A percentile compares a stretch with the other conserved stretches of the same genome.
Evolutionary conservation across 2,329 filamentous ascomycete genomes (phyloP).

Genomic region (Pyricularia pennisetigena): DNA sequence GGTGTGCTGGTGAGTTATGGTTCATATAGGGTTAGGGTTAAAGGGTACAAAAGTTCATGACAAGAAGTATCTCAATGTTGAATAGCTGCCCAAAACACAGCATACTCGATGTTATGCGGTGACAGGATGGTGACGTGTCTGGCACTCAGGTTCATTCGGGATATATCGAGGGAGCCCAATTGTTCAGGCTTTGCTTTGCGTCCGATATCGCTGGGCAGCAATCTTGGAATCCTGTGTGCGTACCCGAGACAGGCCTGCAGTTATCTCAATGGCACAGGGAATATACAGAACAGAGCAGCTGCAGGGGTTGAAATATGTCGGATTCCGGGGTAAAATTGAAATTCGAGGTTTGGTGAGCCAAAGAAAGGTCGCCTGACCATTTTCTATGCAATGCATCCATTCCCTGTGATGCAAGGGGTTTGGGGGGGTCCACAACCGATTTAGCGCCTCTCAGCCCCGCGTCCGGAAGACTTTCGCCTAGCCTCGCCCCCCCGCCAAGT

Average conservation of each 20-base stretch:
- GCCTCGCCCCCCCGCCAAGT: neutral
- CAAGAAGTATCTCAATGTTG: too few species aligned
- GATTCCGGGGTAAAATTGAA: neutral
- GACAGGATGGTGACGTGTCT: neutral
- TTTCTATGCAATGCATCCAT: neutral
- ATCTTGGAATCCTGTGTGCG: too few species aligned
- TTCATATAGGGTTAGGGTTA: too few species aligned
- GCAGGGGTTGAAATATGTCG: too few species aligned
- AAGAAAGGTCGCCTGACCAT: neutral
- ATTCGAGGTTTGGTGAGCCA: neutral
- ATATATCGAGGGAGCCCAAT: neutral
- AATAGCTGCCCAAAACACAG: neutral
- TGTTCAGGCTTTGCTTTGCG: neutral
- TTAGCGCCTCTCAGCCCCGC: neutral
- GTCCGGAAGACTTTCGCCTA: neutral
- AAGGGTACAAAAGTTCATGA: too few species aligned
- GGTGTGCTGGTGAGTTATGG: too few species aligned
- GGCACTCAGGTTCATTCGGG: neutral
- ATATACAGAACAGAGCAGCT: too few species aligned
- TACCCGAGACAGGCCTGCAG: too few species aligned
- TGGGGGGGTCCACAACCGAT: neutral
- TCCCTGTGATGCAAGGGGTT: too few species aligned
- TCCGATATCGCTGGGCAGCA: neutral
- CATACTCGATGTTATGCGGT: neutral
- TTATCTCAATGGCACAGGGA: too few species aligned